Percentiles rank a stretch among this genome's conserved stretches.
phyloP scores from a whole-genome alignment of 2,329 filamentous ascomycete species.

The Aureobasidium sp. region DNA sequence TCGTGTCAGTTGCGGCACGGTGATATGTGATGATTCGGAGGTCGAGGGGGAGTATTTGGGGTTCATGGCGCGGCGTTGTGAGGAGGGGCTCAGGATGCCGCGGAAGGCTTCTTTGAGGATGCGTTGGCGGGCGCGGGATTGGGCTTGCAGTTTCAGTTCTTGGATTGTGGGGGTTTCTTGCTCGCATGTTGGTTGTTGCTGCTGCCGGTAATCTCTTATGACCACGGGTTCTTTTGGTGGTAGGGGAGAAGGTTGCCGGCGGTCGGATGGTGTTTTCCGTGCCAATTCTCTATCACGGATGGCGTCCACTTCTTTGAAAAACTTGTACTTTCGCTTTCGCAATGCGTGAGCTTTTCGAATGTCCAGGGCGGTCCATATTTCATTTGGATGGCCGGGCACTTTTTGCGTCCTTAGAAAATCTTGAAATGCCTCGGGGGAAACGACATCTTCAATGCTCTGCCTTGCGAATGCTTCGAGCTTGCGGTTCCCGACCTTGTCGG shows the following conservation, averaged over 20 bases:
- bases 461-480: too few species aligned
- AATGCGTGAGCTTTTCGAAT: background rate
- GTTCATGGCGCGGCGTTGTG: background rate
- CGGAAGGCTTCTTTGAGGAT: constrained; percentile 1
- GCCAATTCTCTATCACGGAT: too few species aligned
- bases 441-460: background rate
- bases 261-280: too few species aligned
- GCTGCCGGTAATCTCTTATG: background rate
- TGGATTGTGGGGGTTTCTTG: background rate
- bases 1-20: background rate
- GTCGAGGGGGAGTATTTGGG: background rate
- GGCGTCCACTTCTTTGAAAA: too few species aligned
- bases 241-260: background rate
- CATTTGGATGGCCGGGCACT: too few species aligned
- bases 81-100: background rate
- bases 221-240: background rate
- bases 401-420: too few species aligned
- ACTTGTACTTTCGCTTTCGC: background rate
- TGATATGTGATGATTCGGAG: background rate
- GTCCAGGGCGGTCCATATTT: background rate
- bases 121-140: background rate
- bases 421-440: background rate
- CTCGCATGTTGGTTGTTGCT: background rate
- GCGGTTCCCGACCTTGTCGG: too few species aligned
- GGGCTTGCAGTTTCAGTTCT: background rate